Conservation (phyloP, 345 rosid genomes). For the Syzygium aromaticum region DNA sequence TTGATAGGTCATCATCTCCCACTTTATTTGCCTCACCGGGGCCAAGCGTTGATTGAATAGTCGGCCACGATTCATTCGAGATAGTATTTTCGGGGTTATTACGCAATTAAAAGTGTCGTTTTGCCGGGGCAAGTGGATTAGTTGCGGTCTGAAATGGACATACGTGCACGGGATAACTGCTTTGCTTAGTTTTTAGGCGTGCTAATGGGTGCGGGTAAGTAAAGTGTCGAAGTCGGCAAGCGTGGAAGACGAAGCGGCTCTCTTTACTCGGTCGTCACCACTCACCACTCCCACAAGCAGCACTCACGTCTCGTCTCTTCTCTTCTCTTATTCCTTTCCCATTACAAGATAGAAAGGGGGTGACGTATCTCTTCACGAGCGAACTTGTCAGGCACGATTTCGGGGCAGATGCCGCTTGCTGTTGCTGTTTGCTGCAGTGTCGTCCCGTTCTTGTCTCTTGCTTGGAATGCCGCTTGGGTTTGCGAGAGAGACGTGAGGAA, state of each 20-base stretch:
- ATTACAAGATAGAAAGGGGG: not conserved
- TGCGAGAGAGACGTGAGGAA: not conserved
- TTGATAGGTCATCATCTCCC: no score
- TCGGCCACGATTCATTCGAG: not conserved
- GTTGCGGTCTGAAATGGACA: not conserved
- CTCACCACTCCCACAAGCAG: not conserved
- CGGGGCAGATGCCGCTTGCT: not conserved
- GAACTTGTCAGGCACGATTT: not conserved
- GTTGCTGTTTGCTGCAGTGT: not conserved
- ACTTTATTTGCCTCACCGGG: not conserved
- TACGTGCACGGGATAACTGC: not conserved
- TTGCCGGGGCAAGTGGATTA: not conserved
- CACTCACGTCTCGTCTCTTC: not conserved
- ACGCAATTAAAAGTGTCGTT: not conserved
- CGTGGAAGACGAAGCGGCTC: not conserved
- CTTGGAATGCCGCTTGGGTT: not conserved
- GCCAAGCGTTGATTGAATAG: not conserved
- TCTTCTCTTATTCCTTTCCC: not conserved
- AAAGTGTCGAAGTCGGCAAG: not conserved
- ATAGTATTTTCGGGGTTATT: not conserved
- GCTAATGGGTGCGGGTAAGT: not conserved
- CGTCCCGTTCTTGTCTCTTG: not conserved
- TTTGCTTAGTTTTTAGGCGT: not conserved
- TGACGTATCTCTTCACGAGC: not conserved
- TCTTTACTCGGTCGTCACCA: not conserved